Conservation (phyloP, 805 yeast genomes). For the Lachancea thermotolerans region DNA sequence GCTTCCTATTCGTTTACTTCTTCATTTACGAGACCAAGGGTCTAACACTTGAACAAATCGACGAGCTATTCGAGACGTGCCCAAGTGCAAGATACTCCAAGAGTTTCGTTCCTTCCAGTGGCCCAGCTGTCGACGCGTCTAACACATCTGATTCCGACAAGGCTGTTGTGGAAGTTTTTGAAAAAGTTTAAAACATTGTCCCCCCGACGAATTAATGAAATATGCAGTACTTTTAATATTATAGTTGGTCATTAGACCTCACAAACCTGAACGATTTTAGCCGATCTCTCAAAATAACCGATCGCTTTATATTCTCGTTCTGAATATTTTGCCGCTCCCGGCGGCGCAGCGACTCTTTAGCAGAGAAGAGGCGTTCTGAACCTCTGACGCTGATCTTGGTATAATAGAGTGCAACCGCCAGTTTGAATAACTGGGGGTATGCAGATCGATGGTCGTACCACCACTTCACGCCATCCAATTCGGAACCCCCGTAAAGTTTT, state of each 20-base stretch:
- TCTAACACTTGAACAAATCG: conserved; percentile 74
- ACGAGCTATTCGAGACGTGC: conserved; percentile 32
- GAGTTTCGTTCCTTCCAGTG: conserved; percentile 12
- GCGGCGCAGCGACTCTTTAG: too few relatives aligned
- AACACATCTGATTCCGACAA: conserved; percentile 9
- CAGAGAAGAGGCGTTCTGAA: too few relatives aligned
- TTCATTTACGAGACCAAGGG: conserved; percentile 75
- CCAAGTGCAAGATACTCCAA: conserved; percentile 14
- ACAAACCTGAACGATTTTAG: too few relatives aligned
- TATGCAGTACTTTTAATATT: neutral
- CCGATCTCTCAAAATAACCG: too few relatives aligned
- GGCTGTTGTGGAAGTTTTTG: conserved; percentile 12
- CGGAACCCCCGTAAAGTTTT: too few relatives aligned
- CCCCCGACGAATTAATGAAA: neutral
- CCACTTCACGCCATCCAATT: too few relatives aligned
- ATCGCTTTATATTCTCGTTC: too few relatives aligned
- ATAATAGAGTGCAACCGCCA: too few relatives aligned
- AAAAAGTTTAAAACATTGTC: conserved; percentile 8
- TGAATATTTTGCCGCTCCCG: too few relatives aligned
- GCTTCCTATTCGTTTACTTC: conserved; percentile 62
- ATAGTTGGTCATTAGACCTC: neutral
- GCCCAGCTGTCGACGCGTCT: conserved; percentile 3
- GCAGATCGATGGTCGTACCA: too few relatives aligned
- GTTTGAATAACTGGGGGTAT: too few relatives aligned
- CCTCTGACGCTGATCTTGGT: too few relatives aligned